Conservation (phyloP, 2,329 filamentous ascomycete genomes). For the Colletotrichum destructivum region DNA sequence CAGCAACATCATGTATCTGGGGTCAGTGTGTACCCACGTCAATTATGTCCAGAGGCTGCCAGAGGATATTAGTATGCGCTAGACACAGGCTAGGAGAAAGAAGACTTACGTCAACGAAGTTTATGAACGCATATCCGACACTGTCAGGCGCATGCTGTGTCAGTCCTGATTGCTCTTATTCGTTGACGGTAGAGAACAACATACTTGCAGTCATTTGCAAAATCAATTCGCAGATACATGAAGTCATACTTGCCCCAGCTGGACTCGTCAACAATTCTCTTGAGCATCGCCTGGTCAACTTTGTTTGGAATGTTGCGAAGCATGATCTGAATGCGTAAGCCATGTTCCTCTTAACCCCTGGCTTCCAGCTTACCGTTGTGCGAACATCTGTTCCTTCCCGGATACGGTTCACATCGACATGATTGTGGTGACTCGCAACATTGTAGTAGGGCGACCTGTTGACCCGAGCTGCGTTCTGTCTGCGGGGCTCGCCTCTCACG, state of each 20-base stretch:
- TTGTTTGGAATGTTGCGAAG: conserved; percentile 95
- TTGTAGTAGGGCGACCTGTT: conserved; percentile 63
- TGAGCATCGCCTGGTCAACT: conserved; percentile 83
- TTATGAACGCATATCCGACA: conserved; percentile 97
- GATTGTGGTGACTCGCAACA: conserved; percentile 69
- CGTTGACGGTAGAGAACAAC: conserved; percentile 50
- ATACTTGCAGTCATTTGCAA: conserved; percentile 87
- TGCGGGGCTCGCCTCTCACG: conserved; percentile 58
- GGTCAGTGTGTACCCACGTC: conserved; percentile 63
- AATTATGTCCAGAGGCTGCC: conserved; percentile 80
- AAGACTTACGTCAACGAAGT: conserved; percentile 82
- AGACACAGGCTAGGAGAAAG: not conserved
- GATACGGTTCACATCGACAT: conserved; percentile 74
- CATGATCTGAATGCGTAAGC: conserved; percentile 80
- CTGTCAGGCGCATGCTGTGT: conserved; percentile 59
- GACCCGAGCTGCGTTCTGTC: conserved; percentile 65
- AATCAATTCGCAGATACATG: conserved; percentile 93
- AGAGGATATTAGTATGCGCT: conserved; percentile 53
- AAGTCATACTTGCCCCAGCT: conserved; percentile 92
- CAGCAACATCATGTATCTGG: conserved; percentile 46
- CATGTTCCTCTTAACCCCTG: not conserved
- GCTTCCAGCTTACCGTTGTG: conserved; percentile 72
- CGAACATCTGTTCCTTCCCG: conserved; percentile 79
- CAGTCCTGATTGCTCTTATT: not conserved
- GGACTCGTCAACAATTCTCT: conserved; percentile 83